These are phyloP conservation scores for Ceratobasidium sp. DNA, from an alignment of 1,284 basidiomycete species.

Conservation along the genomic window DNA sequence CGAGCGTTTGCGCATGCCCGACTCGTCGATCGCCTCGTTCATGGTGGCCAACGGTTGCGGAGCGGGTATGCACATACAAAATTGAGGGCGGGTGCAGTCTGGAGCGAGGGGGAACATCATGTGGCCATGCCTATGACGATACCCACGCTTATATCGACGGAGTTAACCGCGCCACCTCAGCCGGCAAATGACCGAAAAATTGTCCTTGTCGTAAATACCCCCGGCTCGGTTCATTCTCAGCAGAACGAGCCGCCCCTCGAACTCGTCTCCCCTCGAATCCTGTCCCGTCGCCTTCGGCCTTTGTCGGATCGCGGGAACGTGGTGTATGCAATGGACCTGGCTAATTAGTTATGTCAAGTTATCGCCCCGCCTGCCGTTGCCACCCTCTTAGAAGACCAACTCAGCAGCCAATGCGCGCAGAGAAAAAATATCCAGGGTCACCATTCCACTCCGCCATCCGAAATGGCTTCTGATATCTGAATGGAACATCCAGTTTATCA, in stretches of 20 bases:
- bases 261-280: too few relatives aligned
- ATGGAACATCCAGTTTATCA: conserved; percentile 6
- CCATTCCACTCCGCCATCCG: not conserved
- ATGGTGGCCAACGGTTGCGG: not conserved
- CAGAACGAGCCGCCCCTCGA: not conserved
- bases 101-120: too few relatives aligned
- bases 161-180: too few relatives aligned
- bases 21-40: not conserved
- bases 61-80: not conserved
- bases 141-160: too few relatives aligned
- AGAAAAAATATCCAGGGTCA: not conserved
- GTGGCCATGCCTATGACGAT: too few relatives aligned
- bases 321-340: not conserved
- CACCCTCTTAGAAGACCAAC: conserved; percentile 6
- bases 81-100: not conserved
- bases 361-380: not conserved
- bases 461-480: conserved; percentile 18
- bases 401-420: not conserved
- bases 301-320: conserved; percentile 16
- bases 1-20: not conserved
- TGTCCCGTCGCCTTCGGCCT: conserved; percentile 11
- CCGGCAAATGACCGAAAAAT: too few relatives aligned
- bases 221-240: too few relatives aligned
- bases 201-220: too few relatives aligned
- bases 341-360: not conserved